These are phyloP conservation scores for Paraconiothyrium sp. DNA, from an alignment of 2,329 filamentous ascomycete genomes.

Conservation along the genomic window DNA sequence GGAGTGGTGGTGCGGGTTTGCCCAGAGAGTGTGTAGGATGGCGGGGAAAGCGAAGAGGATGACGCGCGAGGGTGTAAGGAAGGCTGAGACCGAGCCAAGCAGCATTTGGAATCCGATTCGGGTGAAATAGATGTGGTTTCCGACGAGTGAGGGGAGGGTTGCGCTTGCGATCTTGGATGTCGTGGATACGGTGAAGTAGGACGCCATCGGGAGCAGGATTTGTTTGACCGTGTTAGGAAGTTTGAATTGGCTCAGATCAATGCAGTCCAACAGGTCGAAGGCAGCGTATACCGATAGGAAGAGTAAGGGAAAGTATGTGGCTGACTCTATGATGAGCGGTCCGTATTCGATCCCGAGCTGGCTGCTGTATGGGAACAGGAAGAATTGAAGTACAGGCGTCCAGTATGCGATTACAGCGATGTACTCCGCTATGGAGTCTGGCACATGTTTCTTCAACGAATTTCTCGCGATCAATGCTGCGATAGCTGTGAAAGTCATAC, in stretches of 20 bases:
- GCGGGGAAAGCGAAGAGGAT: slow-evolving; percentile 75
- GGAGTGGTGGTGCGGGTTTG: slow-evolving; percentile 78
- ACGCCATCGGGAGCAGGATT: slow-evolving; percentile 70
- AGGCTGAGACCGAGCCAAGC: slow-evolving; percentile 70
- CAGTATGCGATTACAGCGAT: slow-evolving; percentile 79
- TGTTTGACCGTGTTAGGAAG: slow-evolving; percentile 69
- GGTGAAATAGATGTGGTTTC: slow-evolving; percentile 71
- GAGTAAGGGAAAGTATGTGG: slow-evolving; percentile 70
- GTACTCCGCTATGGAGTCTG: slow-evolving; percentile 59
- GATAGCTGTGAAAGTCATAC: slow-evolving; percentile 73
- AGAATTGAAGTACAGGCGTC: slow-evolving; percentile 76
- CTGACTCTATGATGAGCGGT: slow-evolving; percentile 75
- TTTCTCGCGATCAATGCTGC: slow-evolving; percentile 76
- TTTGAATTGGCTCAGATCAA: slow-evolving; percentile 65
- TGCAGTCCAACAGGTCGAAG: slow-evolving; percentile 66
- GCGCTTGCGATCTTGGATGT: slow-evolving; percentile 54
- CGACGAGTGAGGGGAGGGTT: slow-evolving; percentile 63
- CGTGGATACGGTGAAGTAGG: slow-evolving; percentile 70
- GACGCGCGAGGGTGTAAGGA: slow-evolving; percentile 74
- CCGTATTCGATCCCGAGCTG: slow-evolving; percentile 74
- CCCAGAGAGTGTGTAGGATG: slow-evolving; percentile 73
- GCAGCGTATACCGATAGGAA: slow-evolving; percentile 53
- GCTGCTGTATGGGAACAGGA: slow-evolving; percentile 73
- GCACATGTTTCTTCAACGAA: slow-evolving; percentile 61
- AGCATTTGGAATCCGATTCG: slow-evolving; percentile 76